phyloP scores from a whole-genome alignment of 192 early-diverging fungal species.

The Neocallimastix lanati region DNA sequence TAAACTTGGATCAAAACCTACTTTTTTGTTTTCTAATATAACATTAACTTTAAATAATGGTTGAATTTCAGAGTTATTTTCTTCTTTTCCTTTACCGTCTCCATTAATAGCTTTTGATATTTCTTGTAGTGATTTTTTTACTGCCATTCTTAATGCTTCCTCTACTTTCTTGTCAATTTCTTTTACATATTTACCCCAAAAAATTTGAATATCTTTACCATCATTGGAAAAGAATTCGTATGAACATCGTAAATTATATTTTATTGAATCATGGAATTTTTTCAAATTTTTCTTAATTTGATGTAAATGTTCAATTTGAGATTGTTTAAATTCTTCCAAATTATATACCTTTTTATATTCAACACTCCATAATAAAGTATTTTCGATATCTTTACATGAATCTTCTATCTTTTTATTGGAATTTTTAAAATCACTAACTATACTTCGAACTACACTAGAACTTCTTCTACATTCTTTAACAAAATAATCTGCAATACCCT shows the following conservation, averaged over 20 bases:
- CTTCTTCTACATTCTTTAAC: conserved; percentile 42
- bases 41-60: conserved; percentile 47
- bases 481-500: conserved; percentile 45
- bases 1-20: conserved; percentile 38
- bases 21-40: conserved; percentile 32
- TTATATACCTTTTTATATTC: conserved; percentile 43
- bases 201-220: conserved; percentile 30
- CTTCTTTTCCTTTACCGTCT: conserved; percentile 33
- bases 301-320: conserved; percentile 18
- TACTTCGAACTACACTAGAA: conserved; percentile 34
- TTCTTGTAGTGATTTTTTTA: conserved; percentile 32
- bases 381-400: conserved; percentile 23
- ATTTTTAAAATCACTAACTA: conserved; percentile 30
- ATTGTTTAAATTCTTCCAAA: conserved; percentile 28
- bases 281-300: conserved; percentile 18
- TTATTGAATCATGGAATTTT: conserved; percentile 20
- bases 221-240: conserved; percentile 27
- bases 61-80: conserved; percentile 26
- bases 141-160: conserved; percentile 25
- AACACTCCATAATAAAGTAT: conserved; percentile 32
- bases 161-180: conserved; percentile 32
- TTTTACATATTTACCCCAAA: conserved; percentile 33
- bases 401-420: conserved; percentile 20
- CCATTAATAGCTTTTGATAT: conserved; percentile 42
- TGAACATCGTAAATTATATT: not conserved